Conservation (phyloP, 768 basidiomycete species). For the Suillus tomentosus region DNA sequence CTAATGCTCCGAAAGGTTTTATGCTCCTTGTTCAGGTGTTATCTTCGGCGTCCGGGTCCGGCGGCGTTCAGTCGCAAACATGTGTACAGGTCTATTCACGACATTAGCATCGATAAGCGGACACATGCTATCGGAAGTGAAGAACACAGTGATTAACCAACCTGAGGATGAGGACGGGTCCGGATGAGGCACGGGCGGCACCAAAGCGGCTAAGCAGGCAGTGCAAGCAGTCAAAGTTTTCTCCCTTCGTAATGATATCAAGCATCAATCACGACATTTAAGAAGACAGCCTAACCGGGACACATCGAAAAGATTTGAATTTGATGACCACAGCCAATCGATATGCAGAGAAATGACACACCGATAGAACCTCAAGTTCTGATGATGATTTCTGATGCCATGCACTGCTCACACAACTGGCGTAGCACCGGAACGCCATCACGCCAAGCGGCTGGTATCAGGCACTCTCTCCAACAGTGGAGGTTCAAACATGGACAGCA, state of each 20-base stretch:
- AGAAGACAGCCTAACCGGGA: background rate
- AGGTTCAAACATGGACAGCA: background rate
- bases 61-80: background rate
- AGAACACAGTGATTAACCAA: background rate
- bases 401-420: background rate
- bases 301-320: background rate
- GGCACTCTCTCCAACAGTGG: background rate
- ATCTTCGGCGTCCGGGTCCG: background rate
- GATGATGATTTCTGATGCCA: conserved; percentile 1
- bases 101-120: background rate
- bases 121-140: background rate
- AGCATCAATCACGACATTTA: background rate
- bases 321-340: background rate
- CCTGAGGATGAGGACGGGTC: background rate
- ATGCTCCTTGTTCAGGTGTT: background rate
- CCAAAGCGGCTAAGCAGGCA: background rate
- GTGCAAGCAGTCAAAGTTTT: background rate
- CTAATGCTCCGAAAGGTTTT: background rate
- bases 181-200: too few species aligned
- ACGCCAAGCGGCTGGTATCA: background rate
- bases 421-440: background rate
- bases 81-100: background rate
- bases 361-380: background rate
- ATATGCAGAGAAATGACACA: conserved; percentile 6
- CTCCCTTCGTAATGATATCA: background rate